Conservation (phyloP, 2,329 filamentous ascomycete species). For the Fusarium sp. region DNA sequence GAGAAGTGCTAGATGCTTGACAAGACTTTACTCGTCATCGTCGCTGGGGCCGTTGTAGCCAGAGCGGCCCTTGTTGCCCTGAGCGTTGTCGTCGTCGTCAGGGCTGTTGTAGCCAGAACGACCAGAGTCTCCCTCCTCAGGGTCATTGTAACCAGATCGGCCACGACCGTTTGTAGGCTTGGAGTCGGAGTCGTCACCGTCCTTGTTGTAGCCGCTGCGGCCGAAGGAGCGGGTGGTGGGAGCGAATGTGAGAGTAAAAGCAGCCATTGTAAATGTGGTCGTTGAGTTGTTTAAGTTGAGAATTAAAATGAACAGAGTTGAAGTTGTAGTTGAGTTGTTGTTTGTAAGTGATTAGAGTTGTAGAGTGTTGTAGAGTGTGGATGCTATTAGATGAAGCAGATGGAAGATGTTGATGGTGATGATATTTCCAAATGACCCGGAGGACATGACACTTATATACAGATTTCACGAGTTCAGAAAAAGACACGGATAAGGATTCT, state of each 20-base stretch:
- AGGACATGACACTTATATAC: constrained; percentile 35
- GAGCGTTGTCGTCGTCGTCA: constrained; percentile 45
- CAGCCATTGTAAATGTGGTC: constrained; percentile 48
- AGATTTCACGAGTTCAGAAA: constrained; percentile 7
- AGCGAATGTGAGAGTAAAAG: constrained; percentile 45
- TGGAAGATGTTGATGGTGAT: constrained; percentile 29
- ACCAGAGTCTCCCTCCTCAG: constrained; percentile 54
- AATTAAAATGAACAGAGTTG: constrained; percentile 3
- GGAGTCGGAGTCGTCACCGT: constrained; percentile 48
- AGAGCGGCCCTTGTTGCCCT: constrained; percentile 56
- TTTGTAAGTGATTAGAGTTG: constrained; percentile 8
- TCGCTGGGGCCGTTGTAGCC: constrained; percentile 57
- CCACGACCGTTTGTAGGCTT: constrained; percentile 54
- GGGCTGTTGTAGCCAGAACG: constrained; percentile 58
- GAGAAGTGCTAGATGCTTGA: not conserved
- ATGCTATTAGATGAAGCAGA: constrained; percentile 19
- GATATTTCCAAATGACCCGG: constrained; percentile 21
- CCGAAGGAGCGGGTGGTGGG: constrained; percentile 45
- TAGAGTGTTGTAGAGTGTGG: constrained; percentile 15
- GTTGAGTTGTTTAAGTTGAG: constrained; percentile 1
- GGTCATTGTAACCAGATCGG: constrained; percentile 60
- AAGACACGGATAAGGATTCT: constrained; percentile 25
- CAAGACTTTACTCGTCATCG: constrained; percentile 48
- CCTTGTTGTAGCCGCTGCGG: constrained; percentile 43
- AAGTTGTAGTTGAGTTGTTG: constrained; percentile 11